These are phyloP conservation scores for Auxenochlorella pyrenoidosa DNA, from an alignment of 139 green algal genomes.

Conservation along the genomic window DNA sequence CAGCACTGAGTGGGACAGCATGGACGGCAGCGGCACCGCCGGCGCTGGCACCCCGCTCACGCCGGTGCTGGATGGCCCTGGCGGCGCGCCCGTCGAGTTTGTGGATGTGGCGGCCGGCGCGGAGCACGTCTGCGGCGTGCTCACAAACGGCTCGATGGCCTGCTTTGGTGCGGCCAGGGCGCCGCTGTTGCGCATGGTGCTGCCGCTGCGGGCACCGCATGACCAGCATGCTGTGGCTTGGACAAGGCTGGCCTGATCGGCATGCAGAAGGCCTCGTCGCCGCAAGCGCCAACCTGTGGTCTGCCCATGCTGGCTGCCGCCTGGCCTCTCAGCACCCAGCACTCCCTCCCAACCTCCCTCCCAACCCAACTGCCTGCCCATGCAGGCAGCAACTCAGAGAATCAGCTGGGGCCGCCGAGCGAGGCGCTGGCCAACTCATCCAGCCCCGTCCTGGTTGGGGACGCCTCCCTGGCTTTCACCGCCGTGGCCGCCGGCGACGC, in stretches of 20 bases:
- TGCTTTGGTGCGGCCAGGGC: background rate
- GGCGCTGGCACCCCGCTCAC: background rate
- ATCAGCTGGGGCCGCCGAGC: background rate
- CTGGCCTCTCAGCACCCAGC: background rate
- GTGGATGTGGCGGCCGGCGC: background rate
- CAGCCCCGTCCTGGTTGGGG: background rate
- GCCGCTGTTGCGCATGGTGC: too few species aligned
- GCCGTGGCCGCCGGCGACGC: background rate
- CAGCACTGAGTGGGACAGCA: background rate
- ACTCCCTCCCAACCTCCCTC: background rate
- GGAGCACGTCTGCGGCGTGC: background rate
- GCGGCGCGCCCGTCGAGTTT: background rate
- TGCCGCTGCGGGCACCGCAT: too few species aligned
- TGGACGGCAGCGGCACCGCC: background rate
- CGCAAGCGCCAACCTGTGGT: too few species aligned
- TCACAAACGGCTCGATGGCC: background rate
- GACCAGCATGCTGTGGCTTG: too few species aligned
- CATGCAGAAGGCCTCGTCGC: too few species aligned
- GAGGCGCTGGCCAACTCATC: background rate
- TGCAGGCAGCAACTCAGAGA: background rate
- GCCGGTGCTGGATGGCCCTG: background rate
- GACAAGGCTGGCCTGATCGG: too few species aligned
- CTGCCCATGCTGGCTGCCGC: background rate
- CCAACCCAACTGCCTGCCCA: background rate
- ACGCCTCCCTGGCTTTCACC: slow-evolving; percentile 12